Percentiles rank a stretch among this genome's conserved stretches.
Evolutionary conservation across 2,329 filamentous ascomycete species (phyloP).

Genomic region (Aspergillus caelatus): DNA sequence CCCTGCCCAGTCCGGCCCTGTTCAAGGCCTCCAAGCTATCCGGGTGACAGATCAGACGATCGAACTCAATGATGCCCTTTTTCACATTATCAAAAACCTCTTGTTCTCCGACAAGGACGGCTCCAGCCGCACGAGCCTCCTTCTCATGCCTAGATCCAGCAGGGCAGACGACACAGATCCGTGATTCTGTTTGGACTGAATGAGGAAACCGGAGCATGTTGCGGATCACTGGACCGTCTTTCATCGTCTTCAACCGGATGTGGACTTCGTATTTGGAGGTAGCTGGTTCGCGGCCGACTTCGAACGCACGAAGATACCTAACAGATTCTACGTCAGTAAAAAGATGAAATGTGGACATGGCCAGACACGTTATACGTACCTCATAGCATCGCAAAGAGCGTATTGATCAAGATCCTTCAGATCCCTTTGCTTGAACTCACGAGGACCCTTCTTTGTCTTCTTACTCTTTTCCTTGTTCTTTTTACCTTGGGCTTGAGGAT

Average conservation of each 20-base stretch:
- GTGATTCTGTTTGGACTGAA: slow-evolving; percentile 83
- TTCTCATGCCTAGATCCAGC: slow-evolving; percentile 73
- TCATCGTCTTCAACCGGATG: slow-evolving; percentile 78
- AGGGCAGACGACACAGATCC: slow-evolving; percentile 89
- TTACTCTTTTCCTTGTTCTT: slow-evolving; percentile 60
- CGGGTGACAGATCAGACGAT: slow-evolving; percentile 82
- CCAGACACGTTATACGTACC: slow-evolving; percentile 48
- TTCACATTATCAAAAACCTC: slow-evolving; percentile 79
- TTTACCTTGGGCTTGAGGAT: slow-evolving; percentile 40
- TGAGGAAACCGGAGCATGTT: slow-evolving; percentile 87
- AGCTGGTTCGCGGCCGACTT: slow-evolving; percentile 78
- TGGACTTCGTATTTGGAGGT: slow-evolving; percentile 85
- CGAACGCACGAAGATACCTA: slow-evolving; percentile 87
- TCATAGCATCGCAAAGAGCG: slow-evolving; percentile 88
- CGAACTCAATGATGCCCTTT: slow-evolving; percentile 79
- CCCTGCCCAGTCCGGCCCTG: slow-evolving; percentile 76
- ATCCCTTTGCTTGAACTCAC: slow-evolving; percentile 65
- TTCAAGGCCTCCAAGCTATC: slow-evolving; percentile 76
- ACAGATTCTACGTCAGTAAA: slow-evolving; percentile 16
- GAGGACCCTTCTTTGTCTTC: slow-evolving; percentile 65
- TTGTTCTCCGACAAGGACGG: slow-evolving; percentile 81
- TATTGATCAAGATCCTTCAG: slow-evolving; percentile 71
- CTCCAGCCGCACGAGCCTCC: slow-evolving; percentile 77
- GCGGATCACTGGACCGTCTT: slow-evolving; percentile 83
- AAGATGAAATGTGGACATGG: slow-evolving; percentile 11